Evolutionary conservation across 2,329 filamentous ascomycete genomes (phyloP), one percentile per base, ranked within the genome.

Genomic region (Colletotrichum sidae): DNA sequence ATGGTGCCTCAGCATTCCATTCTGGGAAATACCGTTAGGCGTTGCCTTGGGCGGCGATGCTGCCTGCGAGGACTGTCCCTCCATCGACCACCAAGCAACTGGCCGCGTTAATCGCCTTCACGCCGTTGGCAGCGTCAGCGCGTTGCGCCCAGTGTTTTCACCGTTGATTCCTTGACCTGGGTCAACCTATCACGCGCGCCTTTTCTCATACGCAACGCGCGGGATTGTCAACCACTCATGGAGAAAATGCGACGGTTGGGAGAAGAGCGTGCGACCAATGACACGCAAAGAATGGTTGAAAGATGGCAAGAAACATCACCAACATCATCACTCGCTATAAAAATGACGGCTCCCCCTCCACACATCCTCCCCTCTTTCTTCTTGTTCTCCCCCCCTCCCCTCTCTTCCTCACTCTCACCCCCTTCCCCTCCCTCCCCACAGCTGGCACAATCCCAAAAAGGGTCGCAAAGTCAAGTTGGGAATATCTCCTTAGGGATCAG

Each of bases 401-500:
- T 39, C 42, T 53, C 64, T 60, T 55, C 54, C 61, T 67, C 72
- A 70, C 73, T 70, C 73, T 73, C 79, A 76, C 79, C 78, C 76
- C 79, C 75, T 79, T 78, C 77, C 77, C 80, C 80, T 79, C 79
- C 81, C 54, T 47, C 55, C 83, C 83, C 83, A 78, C 81, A 76
- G 82, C 79, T 25, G 25, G 25, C 83, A 80, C 79, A 81, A 80
- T 76, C 63, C 53, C 78, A 77, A 79, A 78, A 80, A 84, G 85
- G 15, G 85, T 83, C 84, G 85, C 86, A 87, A 88, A 88, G 78
- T 78, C 60, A 76, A 75, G 77, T 73, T 78, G 79, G 81, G 82
- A 65, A 80, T 83, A 79, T 83, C 81, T 82, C 81, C 81, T 81
- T 79, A 25, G 62, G 55, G 50, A 50, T 15, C 45, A 74, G 81